Conservation (phyloP, 257 asterid species). For the Capsicum pubescens region DNA sequence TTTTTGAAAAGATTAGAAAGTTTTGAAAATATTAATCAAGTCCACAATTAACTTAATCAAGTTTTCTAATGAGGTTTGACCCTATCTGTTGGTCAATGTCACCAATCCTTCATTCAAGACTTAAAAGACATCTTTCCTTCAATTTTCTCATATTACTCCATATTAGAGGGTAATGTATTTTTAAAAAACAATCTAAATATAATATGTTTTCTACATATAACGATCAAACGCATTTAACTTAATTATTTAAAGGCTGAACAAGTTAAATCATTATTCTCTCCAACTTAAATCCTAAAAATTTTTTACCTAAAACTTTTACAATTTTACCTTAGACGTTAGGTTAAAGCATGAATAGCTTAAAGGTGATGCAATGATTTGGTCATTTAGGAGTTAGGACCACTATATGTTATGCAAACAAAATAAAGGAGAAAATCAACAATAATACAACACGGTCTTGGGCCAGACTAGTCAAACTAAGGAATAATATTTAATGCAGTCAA, state of each 20-base stretch:
- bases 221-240: no score
- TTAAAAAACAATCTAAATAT: not conserved
- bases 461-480: conserved; percentile 8
- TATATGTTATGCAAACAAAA: not conserved
- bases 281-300: not conserved
- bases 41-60: no score
- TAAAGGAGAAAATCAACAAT: not conserved
- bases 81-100: no score
- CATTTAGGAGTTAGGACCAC: conserved; percentile 5
- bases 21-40: no score
- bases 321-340: conserved; percentile 13
- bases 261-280: not conserved
- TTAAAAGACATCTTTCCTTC: no score
- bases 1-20: no score
- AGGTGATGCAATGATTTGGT: conserved; percentile 25
- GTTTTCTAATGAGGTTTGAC: no score
- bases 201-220: not conserved
- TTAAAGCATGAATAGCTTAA: conserved; percentile 1
- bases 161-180: not conserved
- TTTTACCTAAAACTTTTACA: not conserved
- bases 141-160: not conserved
- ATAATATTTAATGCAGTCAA: conserved; percentile 25
- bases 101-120: no score
- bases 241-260: no score
- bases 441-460: not conserved